Evolutionary conservation across 805 yeast species (phyloP), one percentile per base, ranked within the genome.

Genomic region (Candida tibetensis): DNA sequence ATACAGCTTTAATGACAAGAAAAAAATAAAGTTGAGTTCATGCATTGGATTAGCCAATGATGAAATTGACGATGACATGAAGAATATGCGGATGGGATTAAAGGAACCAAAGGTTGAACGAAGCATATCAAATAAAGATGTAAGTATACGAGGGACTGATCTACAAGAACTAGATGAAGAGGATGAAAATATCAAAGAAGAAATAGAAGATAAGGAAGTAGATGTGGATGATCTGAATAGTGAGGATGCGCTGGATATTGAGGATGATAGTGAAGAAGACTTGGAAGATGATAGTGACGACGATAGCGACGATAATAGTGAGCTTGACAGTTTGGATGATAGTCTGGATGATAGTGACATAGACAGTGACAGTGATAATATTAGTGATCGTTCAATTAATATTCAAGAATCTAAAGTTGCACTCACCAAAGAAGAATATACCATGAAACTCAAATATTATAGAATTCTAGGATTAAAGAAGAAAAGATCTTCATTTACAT

Each of bases 51-150:
- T 59, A 31, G 39, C 40, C 1, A 45, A 51, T 2, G 44, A 47
- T 5, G 66, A 60, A 17, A 52, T 62, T 17, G 55, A 52, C 15
- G 18, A 45, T 32, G 69, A 64, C 43, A 34, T 62, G 34, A 10
- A 9, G 8, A 19, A 43, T 16, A 41, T 62, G 37, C 42, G 55
- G 7, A 37, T 19, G 8, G 40, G 41, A 14, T 29, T 35, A 5
- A 7, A 10, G 17, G 32, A 7, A 30, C n/a, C 32, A 17, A 30
- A 14, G 7, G 12, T 8, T 22, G 26, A 22, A 8, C 10, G 12
- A 8, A 22, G 12, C 26, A 22, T 22, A 8, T 22, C 12, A 8
- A 22, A 22, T 22, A 12, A 8, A 8, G 26, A 22, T 22, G 26
- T n/a, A n/a, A n/a, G 27, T 21, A 5, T 17, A 32, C 8, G 16